A percentile compares a stretch with the other conserved stretches of the same genome.
These are phyloP conservation scores for Cadophora gregata DNA, from an alignment of 2,329 filamentous ascomycete species.

Conservation along the genomic window DNA sequence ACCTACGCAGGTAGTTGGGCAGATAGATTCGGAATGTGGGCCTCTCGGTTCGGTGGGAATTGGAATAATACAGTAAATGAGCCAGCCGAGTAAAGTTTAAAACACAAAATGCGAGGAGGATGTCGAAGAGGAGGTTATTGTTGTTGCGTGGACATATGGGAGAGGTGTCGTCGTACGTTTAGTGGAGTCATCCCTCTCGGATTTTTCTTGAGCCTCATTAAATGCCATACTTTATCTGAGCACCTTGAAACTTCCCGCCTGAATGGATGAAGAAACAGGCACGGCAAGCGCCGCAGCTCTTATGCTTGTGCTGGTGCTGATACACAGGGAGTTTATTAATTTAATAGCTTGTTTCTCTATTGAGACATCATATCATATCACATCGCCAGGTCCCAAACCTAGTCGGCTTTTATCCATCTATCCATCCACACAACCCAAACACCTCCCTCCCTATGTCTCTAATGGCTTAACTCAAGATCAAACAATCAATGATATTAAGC, in stretches of 20 bases:
- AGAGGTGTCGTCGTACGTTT: not conserved
- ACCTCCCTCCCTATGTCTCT: not conserved
- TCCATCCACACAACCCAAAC: not conserved
- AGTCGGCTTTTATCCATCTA: not conserved
- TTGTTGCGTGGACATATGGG: too few species aligned
- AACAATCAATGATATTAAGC: not conserved
- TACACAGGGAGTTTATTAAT: too few species aligned
- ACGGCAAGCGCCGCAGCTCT: not conserved
- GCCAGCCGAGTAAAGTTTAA: too few species aligned
- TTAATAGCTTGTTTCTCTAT: not conserved
- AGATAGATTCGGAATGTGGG: too few species aligned
- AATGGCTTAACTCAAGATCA: not conserved
- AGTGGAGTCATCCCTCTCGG: too few species aligned
- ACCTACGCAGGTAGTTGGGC: too few species aligned
- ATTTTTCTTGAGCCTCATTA: too few species aligned
- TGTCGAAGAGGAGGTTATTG: not conserved
- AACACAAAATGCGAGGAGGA: not conserved
- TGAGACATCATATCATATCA: not conserved
- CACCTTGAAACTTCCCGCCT: not conserved
- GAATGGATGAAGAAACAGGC: not conserved
- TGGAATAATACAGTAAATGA: too few species aligned
- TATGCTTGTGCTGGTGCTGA: too few species aligned
- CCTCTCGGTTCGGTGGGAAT: too few species aligned
- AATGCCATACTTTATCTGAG: not conserved
- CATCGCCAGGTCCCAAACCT: too few species aligned